Evolutionary conservation across 768 basidiomycete genomes (phyloP), one percentile per base, ranked within the genome.

Genomic region (Naganishia friedmannii): DNA sequence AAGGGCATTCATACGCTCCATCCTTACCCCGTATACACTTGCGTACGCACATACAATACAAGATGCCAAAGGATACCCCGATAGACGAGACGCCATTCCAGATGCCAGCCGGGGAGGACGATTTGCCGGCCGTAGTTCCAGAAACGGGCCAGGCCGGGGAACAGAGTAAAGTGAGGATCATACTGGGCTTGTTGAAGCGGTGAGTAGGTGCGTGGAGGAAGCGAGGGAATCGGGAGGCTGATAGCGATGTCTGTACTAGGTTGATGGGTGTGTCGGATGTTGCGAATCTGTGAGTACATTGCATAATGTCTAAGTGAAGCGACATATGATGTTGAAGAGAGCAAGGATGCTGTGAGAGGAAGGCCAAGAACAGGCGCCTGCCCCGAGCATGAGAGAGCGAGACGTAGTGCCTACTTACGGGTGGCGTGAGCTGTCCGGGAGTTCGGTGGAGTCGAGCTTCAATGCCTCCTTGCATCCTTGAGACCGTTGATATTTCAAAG

Each of bases 101-200:
- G 39, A 8, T 74, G 48, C 67, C 68, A 8, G 76, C 75, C 66
- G 77, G 77, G 42, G 77, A 78, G 66, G 79, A 78, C 17, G 67
- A 68, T 45, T 74, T 73, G 26, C 79, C 78, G 32, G 77, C 80
- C 8, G 73, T 76, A 0, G 26, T 81, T 2, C 74, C 80, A 8
- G 80, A 81, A 65, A 71, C 77, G 5, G 80, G 77, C 19, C 74
- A 74, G 58, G 77, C 78, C 0, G 79, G 90, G 37, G 94, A 97
- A 79, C 91, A 92, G 71, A 90, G 92, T 56, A 94, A 90, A 85
- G 84, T 96, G 70, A 93, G 90, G 86, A 93, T 94, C 88, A 91
- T 97, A 58, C 84, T 97, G 21, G 88, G 90, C 78, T 86, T 97
- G 67, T 87, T 94, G 73, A 93, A 92, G 84, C 92, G 89, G 82